These are phyloP conservation scores for Neurospora discreta DNA, from an alignment of 495 filamentous ascomycete genomes.

Conservation along the genomic window DNA sequence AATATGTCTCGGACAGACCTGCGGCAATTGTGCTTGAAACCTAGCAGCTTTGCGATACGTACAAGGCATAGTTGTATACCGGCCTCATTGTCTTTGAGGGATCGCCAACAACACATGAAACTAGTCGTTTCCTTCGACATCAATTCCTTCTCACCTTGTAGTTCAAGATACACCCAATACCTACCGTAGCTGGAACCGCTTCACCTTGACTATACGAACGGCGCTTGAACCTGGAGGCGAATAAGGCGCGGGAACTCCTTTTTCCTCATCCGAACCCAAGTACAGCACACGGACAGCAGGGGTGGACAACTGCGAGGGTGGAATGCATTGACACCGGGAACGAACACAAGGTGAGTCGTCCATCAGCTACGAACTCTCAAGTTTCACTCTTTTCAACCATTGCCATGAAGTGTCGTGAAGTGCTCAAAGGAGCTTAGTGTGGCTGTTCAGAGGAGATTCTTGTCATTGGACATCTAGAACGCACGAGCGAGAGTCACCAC, in stretches of 20 bases:
- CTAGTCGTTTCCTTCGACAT: not conserved
- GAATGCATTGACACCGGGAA: not conserved
- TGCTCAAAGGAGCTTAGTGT: not conserved
- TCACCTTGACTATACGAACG: not conserved
- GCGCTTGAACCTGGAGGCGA: not conserved
- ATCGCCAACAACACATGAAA: not conserved
- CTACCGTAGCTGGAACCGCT: not conserved
- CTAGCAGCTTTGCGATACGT: not conserved
- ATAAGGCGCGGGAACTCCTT: not conserved
- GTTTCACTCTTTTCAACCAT: not conserved
- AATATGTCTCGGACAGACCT: not conserved
- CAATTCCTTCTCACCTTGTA: not conserved
- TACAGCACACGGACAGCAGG: not conserved
- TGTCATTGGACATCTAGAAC: not conserved
- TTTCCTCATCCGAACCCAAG: not conserved
- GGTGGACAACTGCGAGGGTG: not conserved
- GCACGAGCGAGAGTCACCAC: not conserved
- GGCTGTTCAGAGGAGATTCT: not conserved
- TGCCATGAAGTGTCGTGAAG: not conserved
- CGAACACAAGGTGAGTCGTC: not conserved
- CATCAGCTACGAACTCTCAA: not conserved
- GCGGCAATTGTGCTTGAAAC: not conserved
- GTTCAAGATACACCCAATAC: not conserved
- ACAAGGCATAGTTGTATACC: not conserved
- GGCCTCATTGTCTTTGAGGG: not conserved